A percentile compares a stretch with the other conserved stretches of the same genome.
phyloP scores from a whole-genome alignment of 306 rosid genomes.

The Glycine soja region DNA sequence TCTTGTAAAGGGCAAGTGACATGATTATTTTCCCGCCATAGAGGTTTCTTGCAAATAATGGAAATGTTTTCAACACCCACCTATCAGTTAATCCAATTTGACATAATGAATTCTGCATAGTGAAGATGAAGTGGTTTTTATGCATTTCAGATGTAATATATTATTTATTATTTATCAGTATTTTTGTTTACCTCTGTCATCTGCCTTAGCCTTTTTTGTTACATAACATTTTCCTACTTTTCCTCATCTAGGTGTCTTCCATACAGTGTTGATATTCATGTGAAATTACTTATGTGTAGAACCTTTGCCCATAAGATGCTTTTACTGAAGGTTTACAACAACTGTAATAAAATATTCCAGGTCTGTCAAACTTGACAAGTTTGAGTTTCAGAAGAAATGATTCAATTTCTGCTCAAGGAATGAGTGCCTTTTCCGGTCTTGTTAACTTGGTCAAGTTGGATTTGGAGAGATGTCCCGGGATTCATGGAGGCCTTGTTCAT shows the following conservation, averaged over 20 bases:
- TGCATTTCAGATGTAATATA: conserved; percentile 6
- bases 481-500: conserved; percentile 89
- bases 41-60: neutral
- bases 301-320: conserved; percentile 19
- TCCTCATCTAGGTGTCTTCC: conserved; percentile 18
- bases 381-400: conserved; percentile 88
- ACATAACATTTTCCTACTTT: neutral
- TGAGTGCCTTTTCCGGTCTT: conserved; percentile 70
- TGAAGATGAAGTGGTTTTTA: conserved; percentile 25
- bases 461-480: conserved; percentile 89
- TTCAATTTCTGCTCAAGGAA: conserved; percentile 84
- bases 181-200: conserved; percentile 16
- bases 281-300: conserved; percentile 22
- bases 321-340: conserved; percentile 33
- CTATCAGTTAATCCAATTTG: neutral
- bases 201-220: conserved; percentile 16
- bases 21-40: neutral
- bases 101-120: conserved; percentile 20
- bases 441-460: conserved; percentile 86
- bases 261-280: conserved; percentile 7
- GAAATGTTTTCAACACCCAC: conserved; percentile 20
- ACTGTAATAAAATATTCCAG: conserved; percentile 58
- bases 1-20: conserved; percentile 18
- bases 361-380: conserved; percentile 79
- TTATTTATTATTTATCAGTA: neutral